A percentile compares a stretch with the other conserved stretches of the same genome.
These are phyloP conservation scores for Neofusicoccum sp. DNA, from an alignment of 2,329 filamentous ascomycete species.

Conservation along the genomic window DNA sequence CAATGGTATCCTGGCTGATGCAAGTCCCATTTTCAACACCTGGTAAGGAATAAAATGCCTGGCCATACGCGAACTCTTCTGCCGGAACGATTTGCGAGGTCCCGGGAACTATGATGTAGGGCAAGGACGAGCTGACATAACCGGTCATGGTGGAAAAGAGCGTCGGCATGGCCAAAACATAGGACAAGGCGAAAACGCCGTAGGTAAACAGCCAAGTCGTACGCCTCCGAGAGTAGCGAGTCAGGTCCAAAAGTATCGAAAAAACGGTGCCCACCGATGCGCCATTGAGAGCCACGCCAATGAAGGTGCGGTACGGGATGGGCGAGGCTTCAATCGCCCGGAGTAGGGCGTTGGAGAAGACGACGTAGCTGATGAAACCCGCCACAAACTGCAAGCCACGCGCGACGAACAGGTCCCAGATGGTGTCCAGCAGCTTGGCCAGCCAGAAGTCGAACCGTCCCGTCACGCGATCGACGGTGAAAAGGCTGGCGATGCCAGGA, in stretches of 20 bases:
- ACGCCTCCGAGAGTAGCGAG: conserved; percentile 28
- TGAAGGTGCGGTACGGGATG: conserved; percentile 38
- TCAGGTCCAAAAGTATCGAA: conserved; percentile 33
- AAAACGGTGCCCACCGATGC: conserved; percentile 29
- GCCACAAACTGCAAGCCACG: conserved; percentile 37
- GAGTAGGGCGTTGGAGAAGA: conserved; percentile 39
- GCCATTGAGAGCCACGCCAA: conserved; percentile 35
- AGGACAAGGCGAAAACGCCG: conserved; percentile 34
- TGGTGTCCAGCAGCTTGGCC: conserved; percentile 40
- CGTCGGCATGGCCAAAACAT: conserved; percentile 36
- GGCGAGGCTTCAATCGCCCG: conserved; percentile 38
- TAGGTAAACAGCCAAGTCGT: conserved; percentile 36
- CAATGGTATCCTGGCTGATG: background rate
- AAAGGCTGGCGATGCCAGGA: conserved; percentile 25
- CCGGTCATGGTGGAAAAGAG: conserved; percentile 42
- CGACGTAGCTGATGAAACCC: conserved; percentile 33
- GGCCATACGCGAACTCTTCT: background rate
- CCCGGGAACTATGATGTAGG: background rate
- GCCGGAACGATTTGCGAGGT: background rate
- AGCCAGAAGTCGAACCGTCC: conserved; percentile 33
- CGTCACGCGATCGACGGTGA: conserved; percentile 32
- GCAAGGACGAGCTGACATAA: conserved; percentile 32
- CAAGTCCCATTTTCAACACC: background rate
- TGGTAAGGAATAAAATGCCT: background rate
- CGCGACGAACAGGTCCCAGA: conserved; percentile 38